phyloP scores from a whole-genome alignment of 75 land plant genomes.

The Sequoia sempervirens region DNA sequence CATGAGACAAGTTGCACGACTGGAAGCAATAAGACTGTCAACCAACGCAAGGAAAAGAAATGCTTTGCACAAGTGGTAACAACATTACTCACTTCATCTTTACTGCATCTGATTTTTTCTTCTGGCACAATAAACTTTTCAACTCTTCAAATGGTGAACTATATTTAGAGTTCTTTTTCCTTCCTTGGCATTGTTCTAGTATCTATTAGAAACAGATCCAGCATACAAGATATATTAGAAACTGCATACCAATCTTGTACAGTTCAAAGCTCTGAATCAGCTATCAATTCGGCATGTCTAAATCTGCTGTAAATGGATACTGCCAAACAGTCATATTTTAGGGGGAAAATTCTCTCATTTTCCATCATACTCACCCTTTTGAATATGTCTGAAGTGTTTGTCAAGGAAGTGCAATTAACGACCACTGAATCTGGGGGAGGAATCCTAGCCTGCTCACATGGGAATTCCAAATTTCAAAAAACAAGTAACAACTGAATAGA shows the following conservation, averaged over 20 bases:
- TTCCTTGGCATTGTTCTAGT: conserved; percentile 32
- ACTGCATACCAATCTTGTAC: not conserved
- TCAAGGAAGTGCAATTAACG: conserved; percentile 72
- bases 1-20: not conserved
- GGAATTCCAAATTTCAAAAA: not conserved
- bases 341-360: not conserved
- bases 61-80: not conserved
- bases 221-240: not conserved
- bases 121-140: conserved; percentile 37
- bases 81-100: conserved; percentile 44
- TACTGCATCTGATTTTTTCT: conserved; percentile 14
- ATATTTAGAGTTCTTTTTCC: conserved; percentile 20
- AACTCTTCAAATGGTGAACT: conserved; percentile 38
- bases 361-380: conserved; percentile 45
- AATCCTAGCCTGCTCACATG: conserved; percentile 41
- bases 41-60: not conserved
- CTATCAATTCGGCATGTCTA: not conserved
- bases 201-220: conserved; percentile 31
- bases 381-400: conserved; percentile 65
- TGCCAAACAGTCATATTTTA: not conserved
- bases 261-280: not conserved
- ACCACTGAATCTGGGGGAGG: conserved; percentile 42
- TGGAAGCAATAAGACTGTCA: not conserved
- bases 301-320: not conserved
- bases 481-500: not conserved